phyloP scores from a whole-genome alignment of 495 filamentous ascomycete genomes.

The Ramalina peruviana region DNA sequence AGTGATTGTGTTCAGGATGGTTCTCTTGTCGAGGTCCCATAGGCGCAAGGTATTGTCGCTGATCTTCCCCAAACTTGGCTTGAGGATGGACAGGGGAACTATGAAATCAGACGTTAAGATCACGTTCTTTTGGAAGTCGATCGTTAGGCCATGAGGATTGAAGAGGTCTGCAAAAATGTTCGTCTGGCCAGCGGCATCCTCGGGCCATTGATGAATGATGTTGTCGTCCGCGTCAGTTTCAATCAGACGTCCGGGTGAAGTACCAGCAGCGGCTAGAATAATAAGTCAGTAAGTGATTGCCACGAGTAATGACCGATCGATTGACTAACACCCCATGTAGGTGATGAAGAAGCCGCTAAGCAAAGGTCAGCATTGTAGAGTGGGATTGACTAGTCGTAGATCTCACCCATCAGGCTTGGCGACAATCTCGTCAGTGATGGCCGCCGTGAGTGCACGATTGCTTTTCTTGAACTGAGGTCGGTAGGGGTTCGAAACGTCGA shows the following conservation, averaged over 20 bases:
- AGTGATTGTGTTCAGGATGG: slow-evolving; percentile 46
- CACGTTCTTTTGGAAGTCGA: slow-evolving; percentile 43
- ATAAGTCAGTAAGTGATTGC: neutral
- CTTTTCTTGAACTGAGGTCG: slow-evolving; percentile 43
- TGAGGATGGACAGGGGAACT: slow-evolving; percentile 43
- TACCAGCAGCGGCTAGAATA: slow-evolving; percentile 33
- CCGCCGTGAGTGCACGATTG: slow-evolving; percentile 40
- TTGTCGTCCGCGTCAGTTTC: slow-evolving; percentile 45
- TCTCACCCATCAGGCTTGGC: slow-evolving; percentile 46
- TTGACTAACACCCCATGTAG: slow-evolving; percentile 32
- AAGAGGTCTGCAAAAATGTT: slow-evolving; percentile 47
- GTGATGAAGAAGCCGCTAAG: slow-evolving; percentile 44
- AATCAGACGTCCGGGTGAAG: slow-evolving; percentile 43
- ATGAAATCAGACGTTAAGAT: slow-evolving; percentile 51
- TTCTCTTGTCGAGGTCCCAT: slow-evolving; percentile 37
- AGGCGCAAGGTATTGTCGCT: slow-evolving; percentile 43
- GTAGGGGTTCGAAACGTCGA: slow-evolving; percentile 44
- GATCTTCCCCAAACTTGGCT: slow-evolving; percentile 39
- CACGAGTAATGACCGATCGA: neutral
- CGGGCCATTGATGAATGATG: slow-evolving; percentile 48
- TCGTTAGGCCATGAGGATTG: slow-evolving; percentile 43
- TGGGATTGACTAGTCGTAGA: neutral
- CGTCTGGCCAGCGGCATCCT: slow-evolving; percentile 33
- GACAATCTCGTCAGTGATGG: slow-evolving; percentile 49
- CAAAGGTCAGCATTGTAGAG: neutral